phyloP scores from a whole-genome alignment of 306 rosid species.

The Begonia loranthoides region DNA sequence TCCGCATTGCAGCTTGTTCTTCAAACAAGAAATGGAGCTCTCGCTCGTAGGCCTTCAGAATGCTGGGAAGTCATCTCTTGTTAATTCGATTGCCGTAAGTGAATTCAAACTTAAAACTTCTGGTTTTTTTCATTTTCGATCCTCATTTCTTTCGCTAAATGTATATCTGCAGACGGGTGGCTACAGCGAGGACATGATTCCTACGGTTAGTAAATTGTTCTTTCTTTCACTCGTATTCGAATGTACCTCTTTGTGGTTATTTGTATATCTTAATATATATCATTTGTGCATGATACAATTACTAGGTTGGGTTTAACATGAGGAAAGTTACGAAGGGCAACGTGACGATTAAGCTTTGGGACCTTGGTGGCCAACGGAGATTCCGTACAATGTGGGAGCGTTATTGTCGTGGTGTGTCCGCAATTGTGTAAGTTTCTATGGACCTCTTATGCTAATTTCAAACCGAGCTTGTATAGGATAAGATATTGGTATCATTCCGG shows the following conservation, averaged over 20 bases:
- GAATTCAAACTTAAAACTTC: constrained; percentile 7
- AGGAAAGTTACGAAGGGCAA: constrained; percentile 85
- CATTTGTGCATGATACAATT: constrained; percentile 5
- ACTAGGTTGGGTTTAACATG: constrained; percentile 93
- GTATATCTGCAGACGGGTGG: constrained; percentile 67
- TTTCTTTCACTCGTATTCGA: neutral
- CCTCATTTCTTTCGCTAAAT: constrained; percentile 15
- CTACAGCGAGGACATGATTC: constrained; percentile 95
- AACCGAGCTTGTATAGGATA: neutral
- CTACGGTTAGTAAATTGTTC: constrained; percentile 58
- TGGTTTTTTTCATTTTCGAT: constrained; percentile 3
- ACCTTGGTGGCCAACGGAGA: constrained; percentile 95
- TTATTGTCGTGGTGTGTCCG: constrained; percentile 91
- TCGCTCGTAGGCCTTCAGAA: constrained; percentile 93
- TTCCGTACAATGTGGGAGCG: constrained; percentile 98
- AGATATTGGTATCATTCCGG: neutral
- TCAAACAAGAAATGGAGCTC: constrained; percentile 97
- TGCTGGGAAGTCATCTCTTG: constrained; percentile 90
- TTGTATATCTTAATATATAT: constrained; percentile 1
- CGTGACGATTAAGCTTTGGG: constrained; percentile 95
- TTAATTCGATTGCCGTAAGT: constrained; percentile 89
- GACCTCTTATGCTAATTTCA: neutral
- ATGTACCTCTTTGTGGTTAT: neutral
- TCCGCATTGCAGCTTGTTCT: constrained; percentile 48
- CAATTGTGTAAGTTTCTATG: constrained; percentile 54